phyloP scores from a whole-genome alignment of 768 basidiomycete genomes.

The Boletales sp. region DNA sequence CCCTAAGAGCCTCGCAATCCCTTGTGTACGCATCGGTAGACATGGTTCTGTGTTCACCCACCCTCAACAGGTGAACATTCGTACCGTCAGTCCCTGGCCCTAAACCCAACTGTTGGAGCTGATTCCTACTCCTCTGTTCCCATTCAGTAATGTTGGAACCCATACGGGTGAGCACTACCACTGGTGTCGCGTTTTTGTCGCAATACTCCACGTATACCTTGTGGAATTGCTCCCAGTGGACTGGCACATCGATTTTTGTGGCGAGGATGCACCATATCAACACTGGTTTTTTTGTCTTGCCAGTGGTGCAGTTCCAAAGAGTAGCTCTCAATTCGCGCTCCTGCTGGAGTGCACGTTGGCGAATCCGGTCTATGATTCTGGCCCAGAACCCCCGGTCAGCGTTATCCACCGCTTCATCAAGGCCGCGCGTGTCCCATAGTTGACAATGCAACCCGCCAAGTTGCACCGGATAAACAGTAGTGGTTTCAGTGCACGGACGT shows the following conservation, averaged over 20 bases:
- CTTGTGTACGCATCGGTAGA: constrained; percentile 11
- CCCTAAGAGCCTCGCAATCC: constrained; percentile 14
- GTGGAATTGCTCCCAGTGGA: constrained; percentile 19
- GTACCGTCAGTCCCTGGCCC: neutral
- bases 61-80: constrained; percentile 5
- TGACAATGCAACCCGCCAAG: constrained; percentile 7
- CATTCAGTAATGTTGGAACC: neutral
- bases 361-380: constrained; percentile 11
- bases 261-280: constrained; percentile 27
- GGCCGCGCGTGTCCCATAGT: constrained; percentile 27
- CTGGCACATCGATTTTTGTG: constrained; percentile 10
- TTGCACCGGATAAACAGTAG: constrained; percentile 2
- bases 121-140: constrained; percentile 11
- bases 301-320: constrained; percentile 5
- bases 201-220: constrained; percentile 25
- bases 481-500: constrained; percentile 15
- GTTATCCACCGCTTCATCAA: constrained; percentile 17
- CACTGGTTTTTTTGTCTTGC: constrained; percentile 7
- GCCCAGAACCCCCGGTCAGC: constrained; percentile 3
- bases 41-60: constrained; percentile 8
- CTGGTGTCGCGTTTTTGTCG: constrained; percentile 15
- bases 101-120: constrained; percentile 10
- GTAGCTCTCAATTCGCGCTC: constrained; percentile 16
- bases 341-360: constrained; percentile 9
- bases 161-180: constrained; percentile 19